These are phyloP conservation scores for Vaccinium corymbosum DNA, from an alignment of 148 eudicot species.

Conservation along the genomic window DNA sequence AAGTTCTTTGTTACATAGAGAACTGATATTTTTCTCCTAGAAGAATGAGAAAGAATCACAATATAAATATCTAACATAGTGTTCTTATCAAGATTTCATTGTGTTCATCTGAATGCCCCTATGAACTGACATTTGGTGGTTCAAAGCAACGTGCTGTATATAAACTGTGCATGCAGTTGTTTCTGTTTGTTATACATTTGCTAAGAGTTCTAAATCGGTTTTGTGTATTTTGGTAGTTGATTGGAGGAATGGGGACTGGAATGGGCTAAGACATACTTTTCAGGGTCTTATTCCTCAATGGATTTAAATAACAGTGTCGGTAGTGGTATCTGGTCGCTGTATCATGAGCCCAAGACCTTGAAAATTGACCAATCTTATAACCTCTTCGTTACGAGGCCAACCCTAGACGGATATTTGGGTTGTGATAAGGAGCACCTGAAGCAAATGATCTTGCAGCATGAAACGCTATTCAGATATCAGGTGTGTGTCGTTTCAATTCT, in stretches of 20 bases:
- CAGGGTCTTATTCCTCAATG: slow-evolving; percentile 29
- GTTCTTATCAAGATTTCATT: not conserved
- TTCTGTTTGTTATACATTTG: not conserved
- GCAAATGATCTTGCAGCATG: slow-evolving; percentile 46
- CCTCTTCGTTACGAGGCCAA: slow-evolving; percentile 11
- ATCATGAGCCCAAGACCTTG: slow-evolving; percentile 21
- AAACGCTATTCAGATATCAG: slow-evolving; percentile 43
- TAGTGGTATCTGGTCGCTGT: slow-evolving; percentile 21
- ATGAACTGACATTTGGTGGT: not conserved
- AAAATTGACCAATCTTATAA: slow-evolving; percentile 17
- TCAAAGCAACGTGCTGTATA: not conserved
- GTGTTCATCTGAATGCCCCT: not conserved
- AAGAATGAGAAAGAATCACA: not conserved
- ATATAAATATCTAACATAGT: not conserved
- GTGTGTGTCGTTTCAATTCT: slow-evolving; percentile 13
- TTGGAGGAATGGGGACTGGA: slow-evolving; percentile 46
- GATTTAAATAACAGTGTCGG: slow-evolving; percentile 21
- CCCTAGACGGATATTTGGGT: slow-evolving; percentile 20
- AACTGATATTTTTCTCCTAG: not conserved
- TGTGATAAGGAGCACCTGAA: slow-evolving; percentile 26
- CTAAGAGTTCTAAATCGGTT: not conserved
- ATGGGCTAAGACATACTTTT: slow-evolving; percentile 27
- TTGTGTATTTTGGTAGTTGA: slow-evolving; percentile 12
- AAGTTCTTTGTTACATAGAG: not conserved
- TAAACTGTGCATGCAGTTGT: not conserved